Base-by-base conservation (phyloP, 257 asterid genomes). In the Scutellaria minor region DNA sequence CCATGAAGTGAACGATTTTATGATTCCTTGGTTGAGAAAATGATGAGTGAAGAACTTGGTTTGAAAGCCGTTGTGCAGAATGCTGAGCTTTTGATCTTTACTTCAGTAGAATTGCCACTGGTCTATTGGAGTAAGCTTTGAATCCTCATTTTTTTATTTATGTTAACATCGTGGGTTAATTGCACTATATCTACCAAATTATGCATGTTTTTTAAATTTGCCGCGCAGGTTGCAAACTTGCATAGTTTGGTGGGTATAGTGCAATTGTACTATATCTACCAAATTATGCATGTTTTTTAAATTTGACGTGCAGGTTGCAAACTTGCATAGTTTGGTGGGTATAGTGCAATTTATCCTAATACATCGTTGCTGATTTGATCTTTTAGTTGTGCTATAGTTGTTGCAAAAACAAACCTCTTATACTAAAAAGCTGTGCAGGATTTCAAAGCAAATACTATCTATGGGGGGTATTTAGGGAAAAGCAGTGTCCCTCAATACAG, bases 21-120 rank as follows among this genome's bases (percentile, higher is more conserved):
- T 20, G 94, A 88, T 39, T 27, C 9, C 46, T 72, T 93, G 80
- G 93, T 89, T 51, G 81, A 79, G 39, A 78, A 89, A 22, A 89
- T 93, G 96, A 69, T 74, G 31, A 18, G 1, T 0, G 11, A 78
- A 31, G 87, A 87, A 68, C 90, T 87, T 44, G 98, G 86, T 27
- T 53, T 91, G 82, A 91, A 78, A 87, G 92, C 81, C 14, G 31
- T 20, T 1, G 13, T 84, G 68, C 73, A 79, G 66, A 86, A 86
- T 77, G 92, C 92, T 3, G 98, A 93, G 84, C 96, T 93, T 66
- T 80, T 93, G 84, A 79, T 91, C 60, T 93, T 93, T 65, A 68
- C 95, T 77, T 93, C 97, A 6, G 72, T 56, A 1, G 94, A 87
- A 71, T 71, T 93, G 74, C 96, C 97, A 20, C 53, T 82, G 18